phyloP scores from a whole-genome alignment of 2,329 filamentous ascomycete genomes.

The Aspergillus jensenii region DNA sequence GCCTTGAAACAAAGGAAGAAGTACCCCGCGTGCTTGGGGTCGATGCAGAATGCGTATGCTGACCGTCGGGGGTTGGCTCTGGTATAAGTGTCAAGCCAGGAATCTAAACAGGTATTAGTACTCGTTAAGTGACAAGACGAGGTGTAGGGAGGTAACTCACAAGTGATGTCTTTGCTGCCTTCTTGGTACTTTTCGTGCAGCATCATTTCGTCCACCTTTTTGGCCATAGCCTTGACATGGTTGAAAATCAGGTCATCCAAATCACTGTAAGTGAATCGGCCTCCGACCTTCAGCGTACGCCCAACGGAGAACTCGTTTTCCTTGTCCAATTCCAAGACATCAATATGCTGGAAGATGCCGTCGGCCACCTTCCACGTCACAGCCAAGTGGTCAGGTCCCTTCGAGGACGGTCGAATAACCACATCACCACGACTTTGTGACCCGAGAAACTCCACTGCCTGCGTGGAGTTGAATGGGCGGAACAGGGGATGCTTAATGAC shows the following conservation, averaged over 20 bases:
- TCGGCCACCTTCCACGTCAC: conserved; percentile 98
- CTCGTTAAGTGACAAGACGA: neutral
- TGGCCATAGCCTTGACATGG: conserved; percentile 96
- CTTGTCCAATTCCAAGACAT: conserved; percentile 95
- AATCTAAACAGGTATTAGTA: conserved; percentile 56
- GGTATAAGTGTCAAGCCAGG: conserved; percentile 94
- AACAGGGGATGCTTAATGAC: conserved; percentile 98
- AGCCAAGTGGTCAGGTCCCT: conserved; percentile 90
- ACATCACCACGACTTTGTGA: conserved; percentile 84
- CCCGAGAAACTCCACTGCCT: conserved; percentile 91
- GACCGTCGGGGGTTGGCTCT: conserved; percentile 93
- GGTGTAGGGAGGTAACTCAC: conserved; percentile 56
- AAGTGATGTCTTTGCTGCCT: conserved; percentile 75
- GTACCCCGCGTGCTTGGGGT: conserved; percentile 87
- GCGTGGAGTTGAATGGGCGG: conserved; percentile 84
- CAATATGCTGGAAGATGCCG: conserved; percentile 94
- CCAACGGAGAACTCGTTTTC: conserved; percentile 95
- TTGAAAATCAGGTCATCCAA: conserved; percentile 95
- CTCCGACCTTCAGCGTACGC: conserved; percentile 77
- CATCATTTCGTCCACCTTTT: conserved; percentile 96
- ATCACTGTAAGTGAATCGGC: conserved; percentile 91
- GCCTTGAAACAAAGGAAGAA: conserved; percentile 97
- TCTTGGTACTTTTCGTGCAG: conserved; percentile 91
- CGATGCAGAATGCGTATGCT: conserved; percentile 93
- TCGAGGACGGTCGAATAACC: conserved; percentile 92